phyloP scores from a whole-genome alignment of 179 eudicot species.

The Patellifolia procumbens region DNA sequence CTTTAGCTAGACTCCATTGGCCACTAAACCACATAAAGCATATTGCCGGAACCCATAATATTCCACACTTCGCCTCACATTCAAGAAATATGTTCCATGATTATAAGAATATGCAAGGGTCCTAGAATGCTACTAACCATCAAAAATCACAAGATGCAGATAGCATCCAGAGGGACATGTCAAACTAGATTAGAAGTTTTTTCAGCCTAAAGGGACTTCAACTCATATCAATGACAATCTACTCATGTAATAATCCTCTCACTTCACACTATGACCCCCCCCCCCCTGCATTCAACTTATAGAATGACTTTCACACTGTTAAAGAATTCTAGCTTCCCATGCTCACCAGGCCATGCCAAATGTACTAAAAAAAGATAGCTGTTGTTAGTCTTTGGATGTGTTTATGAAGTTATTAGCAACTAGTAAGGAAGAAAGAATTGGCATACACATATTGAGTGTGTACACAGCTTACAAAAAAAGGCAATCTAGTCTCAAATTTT shows the following conservation, averaged over 20 bases:
- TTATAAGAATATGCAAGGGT: background rate
- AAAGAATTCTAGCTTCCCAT: background rate
- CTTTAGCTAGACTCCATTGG: background rate
- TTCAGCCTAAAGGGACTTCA: background rate
- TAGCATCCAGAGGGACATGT: too few species aligned
- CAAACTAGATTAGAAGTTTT: background rate
- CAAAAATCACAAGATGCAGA: background rate
- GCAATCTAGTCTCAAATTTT: background rate
- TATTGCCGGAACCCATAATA: background rate
- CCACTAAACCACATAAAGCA: background rate
- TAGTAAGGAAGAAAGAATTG: background rate
- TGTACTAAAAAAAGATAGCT: background rate
- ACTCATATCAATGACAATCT: background rate
- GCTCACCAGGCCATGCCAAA: background rate
- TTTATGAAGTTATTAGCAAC: background rate
- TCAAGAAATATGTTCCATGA: background rate
- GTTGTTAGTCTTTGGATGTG: background rate
- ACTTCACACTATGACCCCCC: background rate
- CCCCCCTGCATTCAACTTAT: slow-evolving; percentile 3
- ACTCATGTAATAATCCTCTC: background rate
- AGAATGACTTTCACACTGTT: background rate
- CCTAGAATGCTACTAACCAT: background rate
- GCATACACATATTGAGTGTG: background rate
- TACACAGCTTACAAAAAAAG: too few species aligned
- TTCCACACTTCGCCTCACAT: background rate